Conservation (phyloP, 352 stramenopile genomes). For the Globisporangium heterothallicum region DNA sequence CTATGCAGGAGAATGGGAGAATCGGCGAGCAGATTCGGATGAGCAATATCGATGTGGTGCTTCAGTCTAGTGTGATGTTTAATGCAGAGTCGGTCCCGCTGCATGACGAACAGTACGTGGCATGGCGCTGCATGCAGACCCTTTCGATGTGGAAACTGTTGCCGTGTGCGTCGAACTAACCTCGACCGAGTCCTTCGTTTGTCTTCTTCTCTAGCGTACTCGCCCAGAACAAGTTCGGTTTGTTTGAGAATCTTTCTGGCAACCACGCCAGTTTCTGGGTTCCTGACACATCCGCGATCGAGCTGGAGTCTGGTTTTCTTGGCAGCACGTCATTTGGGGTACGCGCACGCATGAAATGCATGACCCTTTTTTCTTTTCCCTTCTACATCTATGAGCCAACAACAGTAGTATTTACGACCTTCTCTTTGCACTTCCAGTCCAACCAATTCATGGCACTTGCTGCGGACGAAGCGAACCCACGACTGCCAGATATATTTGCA, state of each 20-base stretch:
- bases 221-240: slow-evolving; percentile 6
- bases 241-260: slow-evolving; percentile 8
- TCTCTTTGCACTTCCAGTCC: not conserved
- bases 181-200: not conserved
- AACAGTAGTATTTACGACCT: no score
- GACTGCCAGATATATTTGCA: slow-evolving; percentile 9
- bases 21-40: slow-evolving; percentile 59
- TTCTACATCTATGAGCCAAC: not conserved
- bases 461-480: not conserved
- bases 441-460: slow-evolving; percentile 11
- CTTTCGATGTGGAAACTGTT: not conserved
- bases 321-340: slow-evolving; percentile 3
- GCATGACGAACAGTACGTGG: slow-evolving; percentile 26
- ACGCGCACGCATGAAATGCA: no score
- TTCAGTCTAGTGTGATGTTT: slow-evolving; percentile 27
- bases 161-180: not conserved
- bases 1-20: slow-evolving; percentile 11
- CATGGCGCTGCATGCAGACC: not conserved
- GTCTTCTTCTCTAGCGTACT: slow-evolving; percentile 9
- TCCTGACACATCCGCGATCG: not conserved
- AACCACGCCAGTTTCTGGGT: slow-evolving; percentile 9
- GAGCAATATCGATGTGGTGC: slow-evolving; percentile 35
- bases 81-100: slow-evolving; percentile 30
- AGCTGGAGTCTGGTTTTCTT: not conserved
- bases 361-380: not conserved